Base-by-base conservation (phyloP, 108 stramenopile genomes). In the Heterococcus sp. region DNA sequence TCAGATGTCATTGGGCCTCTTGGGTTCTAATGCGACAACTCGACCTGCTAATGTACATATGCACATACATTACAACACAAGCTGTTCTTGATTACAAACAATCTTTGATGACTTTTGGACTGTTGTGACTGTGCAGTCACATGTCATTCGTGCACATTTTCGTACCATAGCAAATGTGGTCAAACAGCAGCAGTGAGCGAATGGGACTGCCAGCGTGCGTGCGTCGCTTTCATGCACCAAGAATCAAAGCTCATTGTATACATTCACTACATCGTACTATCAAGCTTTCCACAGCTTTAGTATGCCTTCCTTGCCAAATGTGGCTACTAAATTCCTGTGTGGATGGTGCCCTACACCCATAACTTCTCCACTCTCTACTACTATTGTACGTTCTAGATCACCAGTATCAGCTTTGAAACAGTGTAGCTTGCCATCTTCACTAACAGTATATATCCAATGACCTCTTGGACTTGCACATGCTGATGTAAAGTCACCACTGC, bases 251-350 rank as follows among this genome's bases (percentile, higher is more conserved):
- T n/a, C n/a, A n/a, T n/a, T n/a, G n/a, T n/a, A n/a, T n/a, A n/a
- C n/a, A n/a, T n/a, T n/a, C n/a, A n/a, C n/a, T n/a, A n/a, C n/a
- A n/a, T n/a, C n/a, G n/a, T n/a, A n/a, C n/a, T n/a, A n/a, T n/a
- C n/a, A 87, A 34, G 86, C 73, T 40, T 83, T 87, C 84, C 86
- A 87, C n/a, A 87, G 82, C 82, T 86, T 87, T 21, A 88, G 82
- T 39, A 71, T 32, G n/a, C 87, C 87, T 27, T 87, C 84, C 35
- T 85, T 85, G 72, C 80, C 39, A 66, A 88, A 84, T 28, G 88
- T 85, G 64, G 87, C 88, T 33, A 87, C 34, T 37, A 88, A 34
- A 65, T 88, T 87, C 38, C 83, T 38, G 66, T 89, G 88, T 35
- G 87, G 87, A 64, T 89, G 86, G 58, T 85, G 76, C 38, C 74